Evolutionary conservation across 2,329 filamentous ascomycete species (phyloP), one percentile per base, ranked within the genome.

Genomic region (Dothistroma septosporum): DNA sequence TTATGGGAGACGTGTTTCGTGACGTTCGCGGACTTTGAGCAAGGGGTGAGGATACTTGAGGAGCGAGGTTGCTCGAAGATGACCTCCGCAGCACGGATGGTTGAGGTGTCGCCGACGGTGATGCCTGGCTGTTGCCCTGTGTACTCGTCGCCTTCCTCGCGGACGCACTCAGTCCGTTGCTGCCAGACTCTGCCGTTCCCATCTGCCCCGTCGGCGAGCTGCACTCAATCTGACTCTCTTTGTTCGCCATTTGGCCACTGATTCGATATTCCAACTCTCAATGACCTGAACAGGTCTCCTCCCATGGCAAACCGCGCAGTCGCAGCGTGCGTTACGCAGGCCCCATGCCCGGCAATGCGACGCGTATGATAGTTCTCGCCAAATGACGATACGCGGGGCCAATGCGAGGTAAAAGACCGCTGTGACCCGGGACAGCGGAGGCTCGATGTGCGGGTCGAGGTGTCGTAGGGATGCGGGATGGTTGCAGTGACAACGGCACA

Each of bases 1-100:
- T 75, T 53, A 76, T 72, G 7, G 79, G 79, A 53, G 79, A 81
- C 32, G 75, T 73, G 66, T 80, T 80, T 61, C 79, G 75, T 47
- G 79, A 81, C 28, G 78, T 77, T 61, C 74, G 69, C 41, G 79
- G 79, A 63, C 78, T 80, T 58, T 72, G 72, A 8, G 73, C 70
- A 35, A 78, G 78, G 21, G 76, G 63, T 22, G 71, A 69, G 9
- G 64, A 52, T 53, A 59, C 62, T 7, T 60, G 61, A 14, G 69
- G 68, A n/a, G 68, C 60, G 37, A 72, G 64, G 19, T 64, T 72
- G 32, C 57, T 67, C 14, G 71, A 73, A 14, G 69, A 64, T 24
- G 72, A 69, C 58, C 68, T 70, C 37, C 66, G 63, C 59, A 68
- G 68, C 22, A 59, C 53, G 12, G 62, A 35, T 24, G 65, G 37